Conservation (phyloP, 2,329 filamentous ascomycete species). For the Fusarium austroafricanum region DNA sequence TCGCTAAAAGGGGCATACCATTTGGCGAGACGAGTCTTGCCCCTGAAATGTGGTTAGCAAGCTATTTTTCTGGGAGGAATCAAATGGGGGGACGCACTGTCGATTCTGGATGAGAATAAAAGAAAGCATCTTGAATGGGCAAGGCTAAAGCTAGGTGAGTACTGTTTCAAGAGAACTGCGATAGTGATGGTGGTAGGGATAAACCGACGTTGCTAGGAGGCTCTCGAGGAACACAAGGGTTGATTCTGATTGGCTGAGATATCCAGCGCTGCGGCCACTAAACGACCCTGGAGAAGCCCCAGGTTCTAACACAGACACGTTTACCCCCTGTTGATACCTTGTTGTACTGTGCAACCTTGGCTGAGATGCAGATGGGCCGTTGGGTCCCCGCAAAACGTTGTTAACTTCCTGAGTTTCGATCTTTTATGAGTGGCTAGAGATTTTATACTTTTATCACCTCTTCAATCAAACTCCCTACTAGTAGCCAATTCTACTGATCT, state of each 20-base stretch:
- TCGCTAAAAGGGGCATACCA: constrained; percentile 99
- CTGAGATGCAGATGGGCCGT: background rate
- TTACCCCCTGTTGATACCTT: constrained; percentile 4
- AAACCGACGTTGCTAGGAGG: constrained; percentile 31
- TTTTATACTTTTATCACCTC: background rate
- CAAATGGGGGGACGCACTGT: constrained; percentile 66
- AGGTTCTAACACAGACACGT: background rate
- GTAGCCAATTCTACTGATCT: background rate
- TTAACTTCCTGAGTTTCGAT: background rate
- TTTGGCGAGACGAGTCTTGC: constrained; percentile 97
- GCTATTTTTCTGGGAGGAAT: background rate
- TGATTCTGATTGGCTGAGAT: constrained; percentile 21
- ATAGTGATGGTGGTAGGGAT: constrained; percentile 33
- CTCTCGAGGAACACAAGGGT: constrained; percentile 32
- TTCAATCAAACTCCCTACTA: background rate
- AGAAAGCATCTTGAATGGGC: constrained; percentile 69
- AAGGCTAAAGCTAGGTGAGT: constrained; percentile 4
- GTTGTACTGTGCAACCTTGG: constrained; percentile 5
- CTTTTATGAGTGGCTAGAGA: background rate
- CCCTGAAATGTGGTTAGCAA: constrained; percentile 64
- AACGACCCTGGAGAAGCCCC: constrained; percentile 13
- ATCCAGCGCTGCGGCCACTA: constrained; percentile 2
- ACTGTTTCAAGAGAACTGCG: constrained; percentile 19
- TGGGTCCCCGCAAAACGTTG: constrained; percentile 5
- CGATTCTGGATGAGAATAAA: constrained; percentile 93